Evolutionary conservation across 2,329 filamentous ascomycete genomes (phyloP).

Genomic region (Fusarium burgessii): DNA sequence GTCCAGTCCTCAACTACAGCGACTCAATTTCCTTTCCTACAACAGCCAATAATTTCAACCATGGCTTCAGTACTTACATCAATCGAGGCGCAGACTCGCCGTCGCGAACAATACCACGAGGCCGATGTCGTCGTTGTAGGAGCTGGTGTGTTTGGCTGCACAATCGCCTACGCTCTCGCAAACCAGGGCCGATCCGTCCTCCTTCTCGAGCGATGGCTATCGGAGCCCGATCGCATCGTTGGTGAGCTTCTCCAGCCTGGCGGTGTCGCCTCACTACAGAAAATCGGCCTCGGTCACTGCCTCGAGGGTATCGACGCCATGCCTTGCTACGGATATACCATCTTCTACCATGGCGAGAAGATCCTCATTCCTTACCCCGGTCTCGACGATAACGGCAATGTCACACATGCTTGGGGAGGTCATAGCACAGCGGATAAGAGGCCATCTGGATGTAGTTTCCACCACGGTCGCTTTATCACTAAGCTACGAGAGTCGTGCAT

Average conservation of each 20-base stretch:
- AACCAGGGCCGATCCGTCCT: conserved; percentile 92
- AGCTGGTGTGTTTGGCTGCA: conserved; percentile 90
- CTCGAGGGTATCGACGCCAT: conserved; percentile 91
- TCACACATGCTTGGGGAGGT: conserved; percentile 53
- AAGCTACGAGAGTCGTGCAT: conserved; percentile 81
- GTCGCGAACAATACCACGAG: conserved; percentile 69
- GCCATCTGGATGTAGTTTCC: conserved; percentile 82
- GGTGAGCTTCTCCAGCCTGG: conserved; percentile 96
- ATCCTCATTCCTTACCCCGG: conserved; percentile 84
- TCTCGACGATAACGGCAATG: conserved; percentile 62
- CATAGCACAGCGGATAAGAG: conserved; percentile 54
- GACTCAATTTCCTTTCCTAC: conserved; percentile 3
- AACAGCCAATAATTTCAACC: conserved; percentile 42
- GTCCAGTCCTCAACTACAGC: background rate
- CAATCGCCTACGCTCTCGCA: conserved; percentile 84
- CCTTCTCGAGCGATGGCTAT: conserved; percentile 87
- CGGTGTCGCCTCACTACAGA: conserved; percentile 82
- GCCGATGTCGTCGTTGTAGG: conserved; percentile 92
- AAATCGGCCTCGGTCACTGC: conserved; percentile 83
- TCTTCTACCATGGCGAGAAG: conserved; percentile 81
- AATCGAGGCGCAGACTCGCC: conserved; percentile 58
- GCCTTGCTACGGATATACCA: conserved; percentile 85
- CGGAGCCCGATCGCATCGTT: conserved; percentile 94
- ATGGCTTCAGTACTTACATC: conserved; percentile 50
- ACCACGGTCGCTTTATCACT: conserved; percentile 93